Evolutionary conservation across 371 early-diverging fungal species (phyloP).

Genomic region (Gilbertella persicaria): DNA sequence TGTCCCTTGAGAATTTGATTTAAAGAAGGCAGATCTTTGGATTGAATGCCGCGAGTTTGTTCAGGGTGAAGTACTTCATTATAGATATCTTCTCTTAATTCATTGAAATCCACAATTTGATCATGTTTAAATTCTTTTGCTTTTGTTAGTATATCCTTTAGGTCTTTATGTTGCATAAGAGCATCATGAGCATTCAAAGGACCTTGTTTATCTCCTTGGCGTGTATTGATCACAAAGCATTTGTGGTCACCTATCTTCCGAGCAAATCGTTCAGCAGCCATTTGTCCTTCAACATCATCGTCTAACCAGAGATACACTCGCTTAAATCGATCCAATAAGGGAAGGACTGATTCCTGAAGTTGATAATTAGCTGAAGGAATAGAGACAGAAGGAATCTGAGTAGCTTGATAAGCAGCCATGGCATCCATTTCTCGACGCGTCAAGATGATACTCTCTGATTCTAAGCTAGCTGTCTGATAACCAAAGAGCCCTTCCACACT

Average conservation of each 20-base stretch:
- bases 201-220: constrained; percentile 35
- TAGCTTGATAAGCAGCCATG: constrained; percentile 71
- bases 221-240: constrained; percentile 55
- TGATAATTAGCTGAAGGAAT: constrained; percentile 61
- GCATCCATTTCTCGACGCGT: constrained; percentile 70
- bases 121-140: constrained; percentile 62
- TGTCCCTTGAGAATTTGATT: constrained; percentile 73
- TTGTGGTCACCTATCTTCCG: constrained; percentile 66
- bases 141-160: constrained; percentile 34
- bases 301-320: constrained; percentile 74
- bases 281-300: constrained; percentile 66
- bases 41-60: constrained; percentile 65
- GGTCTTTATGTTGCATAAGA: constrained; percentile 26
- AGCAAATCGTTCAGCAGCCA: constrained; percentile 61
- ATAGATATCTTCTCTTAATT: constrained; percentile 63
- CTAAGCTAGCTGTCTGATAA: constrained; percentile 53
- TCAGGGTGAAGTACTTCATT: constrained; percentile 72
- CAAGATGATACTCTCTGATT: constrained; percentile 51
- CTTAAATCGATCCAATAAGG: constrained; percentile 63
- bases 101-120: constrained; percentile 64
- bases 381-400: constrained; percentile 61
- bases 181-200: constrained; percentile 51
- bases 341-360: constrained; percentile 62
- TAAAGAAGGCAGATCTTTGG: constrained; percentile 58
- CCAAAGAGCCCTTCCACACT: constrained; percentile 62